Base-by-base conservation (phyloP, 2,329 filamentous ascomycete species). In the Exophiala viscosa region DNA sequence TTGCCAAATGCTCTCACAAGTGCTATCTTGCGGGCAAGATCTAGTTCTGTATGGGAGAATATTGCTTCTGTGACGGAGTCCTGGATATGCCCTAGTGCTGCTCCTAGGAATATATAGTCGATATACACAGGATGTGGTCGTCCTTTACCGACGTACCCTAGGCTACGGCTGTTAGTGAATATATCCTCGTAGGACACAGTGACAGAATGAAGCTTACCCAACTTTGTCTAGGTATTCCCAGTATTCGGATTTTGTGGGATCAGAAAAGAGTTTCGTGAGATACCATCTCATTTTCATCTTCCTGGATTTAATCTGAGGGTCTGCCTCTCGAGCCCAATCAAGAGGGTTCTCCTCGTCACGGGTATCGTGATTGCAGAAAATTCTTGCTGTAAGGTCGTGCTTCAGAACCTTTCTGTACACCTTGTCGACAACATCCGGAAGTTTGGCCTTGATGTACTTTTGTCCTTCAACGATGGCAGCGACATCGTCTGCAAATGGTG, bases 191-290 rank as follows among this genome's bases (percentile, higher is more conserved):
- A 17, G 15, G 13, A 39, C n/a, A 13, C 13, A 18, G 20, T 28
- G 20, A 38, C 31, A 47, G 23, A 7, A 46, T 32, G n/a, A 13
- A 3, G 73, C 81, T 67, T 67, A 84, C 79, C 87, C 88, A 33
- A 92, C 88, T 69, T 91, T 91, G 72, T 91, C 86, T 40, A 92
- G 73, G 65, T 92, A 92, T 64, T 87, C 82, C 87, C 88, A 92
- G 67, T 90, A 90, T 56, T 88, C 84, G 77, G 88, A 83, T 59
- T 81, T 82, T 45, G 81, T 84, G 0, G 86, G 86, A 64, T 91
- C 87, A 4, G 83, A 85, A 68, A 87, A 90, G 34, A 92, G 72
- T 67, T 85, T 87, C 54, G 79, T 82, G 31, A 92, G 74, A 61
- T 91, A 92, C 48, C 86, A 87, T n/a, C 86, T 75, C 46, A 81